Conservation (phyloP, 805 yeast species). For the baker's yeast (Saccharomyces cerevisiae) region DNA sequence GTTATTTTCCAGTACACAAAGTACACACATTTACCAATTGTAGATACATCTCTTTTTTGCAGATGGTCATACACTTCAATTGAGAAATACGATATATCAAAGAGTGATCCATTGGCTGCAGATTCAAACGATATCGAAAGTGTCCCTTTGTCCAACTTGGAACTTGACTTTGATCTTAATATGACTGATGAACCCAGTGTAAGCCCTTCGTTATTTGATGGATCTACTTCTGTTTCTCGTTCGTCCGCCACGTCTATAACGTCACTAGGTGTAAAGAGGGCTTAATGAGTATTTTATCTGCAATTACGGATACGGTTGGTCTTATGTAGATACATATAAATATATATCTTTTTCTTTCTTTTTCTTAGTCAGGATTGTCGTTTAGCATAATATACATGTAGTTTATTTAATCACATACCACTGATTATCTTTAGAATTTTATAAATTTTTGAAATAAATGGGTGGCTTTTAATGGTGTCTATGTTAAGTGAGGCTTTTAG, state of each 20-base stretch:
- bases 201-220: slow-evolving; percentile 30
- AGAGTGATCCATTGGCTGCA: slow-evolving; percentile 31
- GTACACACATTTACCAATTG: slow-evolving; percentile 58
- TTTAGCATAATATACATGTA: not conserved
- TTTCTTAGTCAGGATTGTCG: not conserved
- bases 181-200: slow-evolving; percentile 7
- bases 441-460: not conserved
- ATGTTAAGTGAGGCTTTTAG: not conserved
- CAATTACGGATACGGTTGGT: not conserved
- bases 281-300: not conserved
- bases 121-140: slow-evolving; percentile 28
- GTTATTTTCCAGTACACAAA: slow-evolving; percentile 62
- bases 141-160: slow-evolving; percentile 22
- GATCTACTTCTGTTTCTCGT: slow-evolving; percentile 26
- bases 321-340: not conserved
- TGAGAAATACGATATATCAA: slow-evolving; percentile 28
- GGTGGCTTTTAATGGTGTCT: not conserved
- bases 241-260: slow-evolving; percentile 31
- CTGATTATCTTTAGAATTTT: not conserved
- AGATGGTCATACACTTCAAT: slow-evolving; percentile 57
- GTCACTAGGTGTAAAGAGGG: slow-evolving; percentile 18
- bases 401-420: not conserved
- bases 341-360: not conserved
- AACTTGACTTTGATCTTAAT: slow-evolving; percentile 22
- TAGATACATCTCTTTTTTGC: slow-evolving; percentile 45